These are phyloP conservation scores for Penicillium aurantiogriseum DNA, from an alignment of 2,329 filamentous ascomycete genomes.

Conservation along the genomic window DNA sequence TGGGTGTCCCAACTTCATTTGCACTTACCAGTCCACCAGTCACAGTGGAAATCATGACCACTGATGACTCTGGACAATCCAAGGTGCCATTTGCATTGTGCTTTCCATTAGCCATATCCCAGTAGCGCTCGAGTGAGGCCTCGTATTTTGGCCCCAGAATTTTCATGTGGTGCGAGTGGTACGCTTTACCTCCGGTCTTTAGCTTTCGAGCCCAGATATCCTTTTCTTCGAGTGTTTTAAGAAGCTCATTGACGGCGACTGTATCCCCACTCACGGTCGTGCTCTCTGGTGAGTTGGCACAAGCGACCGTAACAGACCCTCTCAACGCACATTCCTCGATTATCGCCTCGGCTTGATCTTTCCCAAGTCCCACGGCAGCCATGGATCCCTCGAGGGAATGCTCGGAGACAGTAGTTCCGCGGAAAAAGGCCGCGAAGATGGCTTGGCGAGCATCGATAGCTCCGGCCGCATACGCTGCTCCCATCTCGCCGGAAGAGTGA, in stretches of 20 bases:
- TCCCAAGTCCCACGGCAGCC: conserved; percentile 20
- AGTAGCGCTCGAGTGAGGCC: neutral
- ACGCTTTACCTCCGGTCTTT: neutral
- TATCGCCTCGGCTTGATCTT: conserved; percentile 1
- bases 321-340: conserved; percentile 10
- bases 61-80: neutral
- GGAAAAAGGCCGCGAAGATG: neutral
- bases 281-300: neutral
- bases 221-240: neutral
- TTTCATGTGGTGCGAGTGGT: neutral
- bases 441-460: conserved; percentile 2
- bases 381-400: conserved; percentile 13
- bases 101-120: neutral
- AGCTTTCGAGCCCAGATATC: neutral
- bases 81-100: neutral
- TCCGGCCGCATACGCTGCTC: conserved; percentile 8
- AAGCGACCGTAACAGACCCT: neutral
- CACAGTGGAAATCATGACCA: neutral
- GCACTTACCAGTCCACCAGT: neutral
- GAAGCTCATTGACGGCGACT: neutral
- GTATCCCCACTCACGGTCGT: neutral
- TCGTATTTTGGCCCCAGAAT: neutral
- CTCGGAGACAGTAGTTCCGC: neutral
- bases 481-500: conserved; percentile 14
- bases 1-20: neutral